Evolutionary conservation across 257 asterid genomes (phyloP).

Genomic region (Solanum corneliomulleri): DNA sequence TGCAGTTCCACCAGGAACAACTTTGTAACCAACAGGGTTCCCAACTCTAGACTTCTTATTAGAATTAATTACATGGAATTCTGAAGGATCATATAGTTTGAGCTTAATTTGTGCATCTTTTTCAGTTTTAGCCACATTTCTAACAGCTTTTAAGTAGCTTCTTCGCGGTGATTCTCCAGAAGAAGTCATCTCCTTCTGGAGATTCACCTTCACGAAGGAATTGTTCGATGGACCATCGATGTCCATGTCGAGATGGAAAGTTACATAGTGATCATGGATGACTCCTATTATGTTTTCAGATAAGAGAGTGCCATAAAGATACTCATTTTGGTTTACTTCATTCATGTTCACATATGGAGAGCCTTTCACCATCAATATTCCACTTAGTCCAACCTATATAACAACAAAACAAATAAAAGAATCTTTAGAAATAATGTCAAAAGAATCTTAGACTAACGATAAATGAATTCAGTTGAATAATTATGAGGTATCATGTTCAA

Average conservation of each 20-base stretch:
- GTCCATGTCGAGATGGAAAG: conserved; percentile 89
- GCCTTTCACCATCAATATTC: conserved; percentile 88
- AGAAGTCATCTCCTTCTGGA: conserved; percentile 42
- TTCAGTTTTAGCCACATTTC: conserved; percentile 67
- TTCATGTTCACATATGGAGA: conserved; percentile 59
- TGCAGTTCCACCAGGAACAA: conserved; percentile 80
- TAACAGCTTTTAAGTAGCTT: conserved; percentile 75
- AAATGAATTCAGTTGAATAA: neutral
- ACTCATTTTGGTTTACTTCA: conserved; percentile 56
- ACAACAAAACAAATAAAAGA: neutral
- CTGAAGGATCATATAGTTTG: conserved; percentile 63
- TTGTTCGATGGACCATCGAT: conserved; percentile 53
- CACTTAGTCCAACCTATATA: conserved; percentile 69
- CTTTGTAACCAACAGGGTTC: conserved; percentile 76
- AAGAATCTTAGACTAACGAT: neutral
- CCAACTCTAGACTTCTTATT: conserved; percentile 59
- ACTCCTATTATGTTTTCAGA: conserved; percentile 83
- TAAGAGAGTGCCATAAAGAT: conserved; percentile 61
- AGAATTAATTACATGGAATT: conserved; percentile 74
- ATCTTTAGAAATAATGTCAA: neutral
- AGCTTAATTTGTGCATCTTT: conserved; percentile 81
- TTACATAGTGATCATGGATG: conserved; percentile 82
- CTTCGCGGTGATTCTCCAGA: conserved; percentile 56
- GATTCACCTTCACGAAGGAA: conserved; percentile 80
- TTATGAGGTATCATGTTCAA: neutral